Evolutionary conservation across 306 rosid species (phyloP).

Genomic region (Canavalia gladiata): DNA sequence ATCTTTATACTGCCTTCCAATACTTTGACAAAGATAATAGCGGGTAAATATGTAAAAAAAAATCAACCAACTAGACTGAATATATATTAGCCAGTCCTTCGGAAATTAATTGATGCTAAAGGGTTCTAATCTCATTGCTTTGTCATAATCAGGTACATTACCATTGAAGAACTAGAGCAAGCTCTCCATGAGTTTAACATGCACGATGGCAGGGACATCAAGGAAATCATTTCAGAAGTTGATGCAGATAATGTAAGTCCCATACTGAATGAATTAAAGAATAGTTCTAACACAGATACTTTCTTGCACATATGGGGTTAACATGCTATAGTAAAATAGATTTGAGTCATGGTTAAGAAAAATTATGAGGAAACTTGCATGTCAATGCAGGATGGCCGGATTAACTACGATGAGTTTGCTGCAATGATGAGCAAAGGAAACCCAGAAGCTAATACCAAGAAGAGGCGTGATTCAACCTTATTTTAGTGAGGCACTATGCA

Average conservation of each 20-base stretch:
- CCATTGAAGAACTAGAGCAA: constrained; percentile 91
- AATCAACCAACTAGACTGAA: neutral
- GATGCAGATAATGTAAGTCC: constrained; percentile 85
- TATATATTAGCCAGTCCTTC: neutral
- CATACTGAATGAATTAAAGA: neutral
- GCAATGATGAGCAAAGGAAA: constrained; percentile 99
- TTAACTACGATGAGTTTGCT: constrained; percentile 90
- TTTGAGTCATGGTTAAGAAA: neutral
- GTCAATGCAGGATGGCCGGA: constrained; percentile 79
- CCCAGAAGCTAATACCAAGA: constrained; percentile 72
- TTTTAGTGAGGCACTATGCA: constrained; percentile 22
- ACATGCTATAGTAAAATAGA: neutral
- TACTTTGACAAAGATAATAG: constrained; percentile 92
- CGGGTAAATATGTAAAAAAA: constrained; percentile 65
- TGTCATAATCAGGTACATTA: constrained; percentile 67
- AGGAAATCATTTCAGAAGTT: constrained; percentile 82
- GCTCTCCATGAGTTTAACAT: constrained; percentile 85
- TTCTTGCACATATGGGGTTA: neutral
- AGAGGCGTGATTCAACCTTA: constrained; percentile 67
- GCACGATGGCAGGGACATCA: constrained; percentile 91
- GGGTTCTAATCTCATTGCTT: neutral
- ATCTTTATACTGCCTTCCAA: constrained; percentile 96
- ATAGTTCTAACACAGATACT: neutral
- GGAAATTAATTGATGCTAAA: constrained; percentile 25
- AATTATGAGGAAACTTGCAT: neutral